Base-by-base conservation (phyloP, 202 grass and related monocot species). In the Schoenoplectus tabernaemontani region DNA sequence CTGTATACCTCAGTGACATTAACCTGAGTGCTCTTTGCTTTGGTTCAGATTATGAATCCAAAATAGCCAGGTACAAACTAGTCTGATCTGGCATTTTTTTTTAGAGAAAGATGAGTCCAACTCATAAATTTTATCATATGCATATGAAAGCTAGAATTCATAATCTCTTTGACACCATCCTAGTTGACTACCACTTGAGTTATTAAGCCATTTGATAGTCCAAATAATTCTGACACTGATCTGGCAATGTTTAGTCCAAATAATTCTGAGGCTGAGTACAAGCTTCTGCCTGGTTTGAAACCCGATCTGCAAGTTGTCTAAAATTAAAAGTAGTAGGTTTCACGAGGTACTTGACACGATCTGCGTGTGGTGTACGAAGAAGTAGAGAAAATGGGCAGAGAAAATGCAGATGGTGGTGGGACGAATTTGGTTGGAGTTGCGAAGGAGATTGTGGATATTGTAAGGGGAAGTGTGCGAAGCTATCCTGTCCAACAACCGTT, bases 31-130 rank as follows among this genome's bases (percentile, higher is more conserved):
- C 95, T 5, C 87, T 99, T 61, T 86, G 86, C 73, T 46, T 95
- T 2, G 92, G 90, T 82, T 9, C 65, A 23, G 64, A 85, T 68
- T 89, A 82, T 50, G 71, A 82, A 77, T 89, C 90, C 75, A 99
- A 95, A 85, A 88, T 99, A 75, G 86, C 83, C 15, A 85, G 96
- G n/a, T 85, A 91, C 61, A 93, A 93, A 86, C 83, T 95, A 57
- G 75, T 87, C 8, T 67, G 77, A 44, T 75, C 90, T 41, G 57
- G 74, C 60, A 50, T 89, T n/a, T n/a, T n/a, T n/a, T n/a, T n/a
- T n/a, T n/a, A n/a, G n/a, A n/a, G n/a, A n/a, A n/a, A n/a, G n/a
- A n/a, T n/a, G n/a, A n/a, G n/a, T n/a, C n/a, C n/a, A n/a, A n/a
- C n/a, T n/a, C n/a, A n/a, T n/a, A n/a, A n/a, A n/a, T n/a, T n/a